These are phyloP conservation scores for Hippophae rhamnoides DNA, from an alignment of 306 rosid species.

Conservation along the genomic window DNA sequence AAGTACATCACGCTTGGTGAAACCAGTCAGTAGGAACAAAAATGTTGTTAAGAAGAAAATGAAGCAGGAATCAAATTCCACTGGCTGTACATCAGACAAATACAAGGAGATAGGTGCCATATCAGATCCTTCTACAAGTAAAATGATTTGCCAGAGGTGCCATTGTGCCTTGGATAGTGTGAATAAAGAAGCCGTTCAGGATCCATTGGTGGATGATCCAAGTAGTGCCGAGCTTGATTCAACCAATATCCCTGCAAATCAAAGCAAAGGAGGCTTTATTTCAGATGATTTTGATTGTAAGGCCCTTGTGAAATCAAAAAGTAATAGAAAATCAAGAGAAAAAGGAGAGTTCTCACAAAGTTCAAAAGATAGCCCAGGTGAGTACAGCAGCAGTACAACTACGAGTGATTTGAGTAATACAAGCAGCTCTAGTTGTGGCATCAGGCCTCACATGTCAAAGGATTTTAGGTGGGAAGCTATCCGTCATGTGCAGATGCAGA, in stretches of 20 bases:
- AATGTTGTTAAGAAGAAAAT: conserved; percentile 55
- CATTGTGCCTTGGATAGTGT: conserved; percentile 47
- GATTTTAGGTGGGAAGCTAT: conserved; percentile 92
- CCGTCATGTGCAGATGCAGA: conserved; percentile 49
- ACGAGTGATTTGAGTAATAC: conserved; percentile 84
- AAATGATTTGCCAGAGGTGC: conserved; percentile 74
- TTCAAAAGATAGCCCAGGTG: conserved; percentile 91
- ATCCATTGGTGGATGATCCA: conserved; percentile 19
- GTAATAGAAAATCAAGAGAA: conserved; percentile 44
- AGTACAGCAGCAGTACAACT: conserved; percentile 87
- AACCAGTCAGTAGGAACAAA: conserved; percentile 61
- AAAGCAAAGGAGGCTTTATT: conserved; percentile 30
- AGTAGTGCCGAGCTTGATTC: conserved; percentile 25
- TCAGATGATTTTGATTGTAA: conserved; percentile 27
- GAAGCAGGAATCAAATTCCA: conserved; percentile 45
- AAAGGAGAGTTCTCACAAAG: conserved; percentile 87
- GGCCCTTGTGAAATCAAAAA: conserved; percentile 32
- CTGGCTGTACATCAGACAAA: conserved; percentile 27
- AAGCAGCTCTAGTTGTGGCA: conserved; percentile 76
- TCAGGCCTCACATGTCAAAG: conserved; percentile 98
- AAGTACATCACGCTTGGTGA: conserved; percentile 43
- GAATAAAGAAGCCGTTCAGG: conserved; percentile 32
- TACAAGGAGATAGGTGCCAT: conserved; percentile 33
- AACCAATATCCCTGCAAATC: conserved; percentile 27
- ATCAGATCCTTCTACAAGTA: conserved; percentile 36